These are phyloP conservation scores for Cladophialophora bantiana DNA, from an alignment of 2,329 filamentous ascomycete species.

Conservation along the genomic window DNA sequence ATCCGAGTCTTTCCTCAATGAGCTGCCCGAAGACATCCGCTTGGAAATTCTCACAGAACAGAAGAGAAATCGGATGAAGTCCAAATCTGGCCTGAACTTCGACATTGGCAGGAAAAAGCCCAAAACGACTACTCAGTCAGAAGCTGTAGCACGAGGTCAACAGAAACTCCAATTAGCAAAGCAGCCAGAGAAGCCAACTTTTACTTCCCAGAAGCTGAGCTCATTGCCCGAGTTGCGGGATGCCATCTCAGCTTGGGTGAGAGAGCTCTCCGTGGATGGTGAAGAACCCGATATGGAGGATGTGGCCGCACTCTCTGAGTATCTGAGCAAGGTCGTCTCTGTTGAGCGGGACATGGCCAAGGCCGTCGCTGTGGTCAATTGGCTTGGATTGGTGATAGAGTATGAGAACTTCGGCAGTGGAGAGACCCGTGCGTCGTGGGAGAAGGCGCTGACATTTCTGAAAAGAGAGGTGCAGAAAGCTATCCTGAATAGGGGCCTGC, in stretches of 20 bases:
- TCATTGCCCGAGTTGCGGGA: conserved; percentile 70
- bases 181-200: conserved; percentile 62
- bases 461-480: conserved; percentile 61
- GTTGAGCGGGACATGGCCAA: conserved; percentile 83
- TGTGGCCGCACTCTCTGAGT: conserved; percentile 74
- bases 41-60: conserved; percentile 80
- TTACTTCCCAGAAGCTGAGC: conserved; percentile 66
- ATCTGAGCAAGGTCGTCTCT: conserved; percentile 72
- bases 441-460: conserved; percentile 49
- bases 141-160: conserved; percentile 42
- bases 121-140: conserved; percentile 34
- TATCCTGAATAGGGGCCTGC: conserved; percentile 64
- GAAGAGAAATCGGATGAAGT: conserved; percentile 65
- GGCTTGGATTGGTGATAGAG: conserved; percentile 59
- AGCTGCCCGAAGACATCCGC: conserved; percentile 81
- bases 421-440: conserved; percentile 55
- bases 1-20: conserved; percentile 77
- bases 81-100: conserved; percentile 60
- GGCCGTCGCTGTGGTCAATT: conserved; percentile 71
- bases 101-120: conserved; percentile 42
- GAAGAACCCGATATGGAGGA: conserved; percentile 85
- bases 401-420: conserved; percentile 48
- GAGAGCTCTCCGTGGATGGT: conserved; percentile 72
- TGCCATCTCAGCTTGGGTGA: conserved; percentile 78
- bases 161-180: conserved; percentile 57